Evolutionary conservation across 2,329 filamentous ascomycete genomes (phyloP), one percentile per base, ranked within the genome.

Genomic region (Pseudopyricularia cyperi): DNA sequence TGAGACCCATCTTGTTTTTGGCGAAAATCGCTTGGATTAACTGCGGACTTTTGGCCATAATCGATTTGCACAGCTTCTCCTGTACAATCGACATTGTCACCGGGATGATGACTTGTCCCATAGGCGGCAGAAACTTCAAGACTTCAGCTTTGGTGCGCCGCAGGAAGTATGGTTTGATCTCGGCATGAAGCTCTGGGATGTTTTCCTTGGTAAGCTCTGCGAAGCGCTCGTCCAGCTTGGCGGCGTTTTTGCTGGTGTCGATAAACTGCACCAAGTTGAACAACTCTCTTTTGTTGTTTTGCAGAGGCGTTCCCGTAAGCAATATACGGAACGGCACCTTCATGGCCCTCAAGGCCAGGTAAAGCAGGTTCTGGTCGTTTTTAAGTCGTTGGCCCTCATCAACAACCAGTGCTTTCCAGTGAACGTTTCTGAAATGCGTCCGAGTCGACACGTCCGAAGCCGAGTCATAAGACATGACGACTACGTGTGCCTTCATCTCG

Each of bases 231-330:
- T 97, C 91, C 2, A 97, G 71, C 19, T 76, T 68, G 33, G 79
- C 79, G 0, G 93, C 90, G 58, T 89, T 77, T 47, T 74, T 70
- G 1, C 70, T 72, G 7, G 81, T 76, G 61, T 98, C 89, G 44
- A 96, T 77, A 65, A 98, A 98, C 57, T 97, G 91, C 4, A 98
- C 70, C n/a, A 98, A 74, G 62, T 96, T 98, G 71, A 97, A 97
- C 0, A 98, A 72, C 65, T 98, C 93, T 47, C 89, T 79, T 58
- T 89, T 87, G 64, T 96, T 97, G 67, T 98, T 98, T 61, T 98
- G 93, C 12, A 98, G 70, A 0, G 93, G 93, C 0, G 93, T 98
- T 2, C 83, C 89, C 67, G 91, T 97, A 33, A 98, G 74, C 2
- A 98, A 76, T 37, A 95, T 75, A 51, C 89, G 83, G 68, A 93